Conservation (phyloP, 2,329 filamentous ascomycete genomes). For the Herpotrichia juniperi region DNA sequence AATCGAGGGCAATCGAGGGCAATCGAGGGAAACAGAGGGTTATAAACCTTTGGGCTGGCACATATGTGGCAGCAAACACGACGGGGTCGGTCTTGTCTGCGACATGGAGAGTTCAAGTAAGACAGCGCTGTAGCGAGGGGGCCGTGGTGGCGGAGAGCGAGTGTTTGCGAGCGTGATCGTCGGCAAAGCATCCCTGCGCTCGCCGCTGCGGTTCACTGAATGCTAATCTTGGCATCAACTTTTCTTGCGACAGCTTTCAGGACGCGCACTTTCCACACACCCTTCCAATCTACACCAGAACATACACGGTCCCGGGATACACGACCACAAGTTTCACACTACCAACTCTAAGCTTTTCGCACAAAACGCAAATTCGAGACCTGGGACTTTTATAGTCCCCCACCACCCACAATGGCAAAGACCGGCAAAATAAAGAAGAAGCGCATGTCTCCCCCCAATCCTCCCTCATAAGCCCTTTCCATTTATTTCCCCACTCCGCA, state of each 20-base stretch:
- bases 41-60: slow-evolving; percentile 44
- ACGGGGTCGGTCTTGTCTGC: slow-evolving; percentile 30
- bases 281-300: neutral
- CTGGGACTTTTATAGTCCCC: neutral
- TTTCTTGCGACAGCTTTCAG: neutral
- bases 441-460: slow-evolving; percentile 29
- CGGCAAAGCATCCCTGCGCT: neutral
- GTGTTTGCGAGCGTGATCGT: neutral
- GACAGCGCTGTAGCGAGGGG: neutral
- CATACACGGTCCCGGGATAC: neutral
- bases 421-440: slow-evolving; percentile 55
- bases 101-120: slow-evolving; percentile 36
- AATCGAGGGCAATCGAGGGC: slow-evolving; percentile 13
- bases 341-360: neutral
- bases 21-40: neutral
- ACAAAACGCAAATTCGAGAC: neutral
- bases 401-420: slow-evolving; percentile 48
- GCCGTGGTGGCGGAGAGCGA: slow-evolving; percentile 10
- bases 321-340: neutral
- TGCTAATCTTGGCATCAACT: slow-evolving; percentile 10
- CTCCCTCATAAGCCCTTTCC: neutral
- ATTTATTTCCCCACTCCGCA: neutral
- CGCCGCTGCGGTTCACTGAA: slow-evolving; percentile 2
- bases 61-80: slow-evolving; percentile 38
- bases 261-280: neutral